Percentiles rank a stretch among this genome's conserved stretches.
These are phyloP conservation scores for Terfezia boudieri DNA, from an alignment of 495 filamentous ascomycete genomes.

Conservation along the genomic window DNA sequence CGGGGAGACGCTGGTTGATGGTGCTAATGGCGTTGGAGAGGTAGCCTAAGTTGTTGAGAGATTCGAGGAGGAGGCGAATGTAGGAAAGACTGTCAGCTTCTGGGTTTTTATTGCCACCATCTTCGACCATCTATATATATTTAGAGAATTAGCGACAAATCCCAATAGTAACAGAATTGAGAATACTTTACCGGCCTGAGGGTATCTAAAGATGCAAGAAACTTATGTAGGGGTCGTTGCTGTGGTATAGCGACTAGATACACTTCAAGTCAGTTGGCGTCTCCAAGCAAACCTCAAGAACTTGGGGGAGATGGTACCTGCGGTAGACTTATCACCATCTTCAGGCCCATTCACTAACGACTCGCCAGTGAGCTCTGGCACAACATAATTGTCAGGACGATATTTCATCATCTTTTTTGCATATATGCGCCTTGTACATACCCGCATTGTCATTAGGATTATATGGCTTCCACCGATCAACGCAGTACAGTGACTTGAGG, in stretches of 20 bases:
- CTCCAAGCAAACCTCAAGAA: too few relatives aligned
- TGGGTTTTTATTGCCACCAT: slow-evolving; percentile 62
- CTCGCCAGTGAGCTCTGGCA: too few relatives aligned
- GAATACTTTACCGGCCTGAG: slow-evolving; percentile 22
- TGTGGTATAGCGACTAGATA: slow-evolving; percentile 11
- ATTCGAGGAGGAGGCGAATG: slow-evolving; percentile 67
- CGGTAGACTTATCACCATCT: slow-evolving; percentile 12
- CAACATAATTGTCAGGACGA: too few relatives aligned
- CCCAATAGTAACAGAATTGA: neutral
- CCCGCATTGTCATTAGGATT: slow-evolving; percentile 18
- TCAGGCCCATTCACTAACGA: neutral
- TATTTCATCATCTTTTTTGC: too few relatives aligned
- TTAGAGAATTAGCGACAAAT: slow-evolving; percentile 1
- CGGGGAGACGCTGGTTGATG: slow-evolving; percentile 78
- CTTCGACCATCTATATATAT: slow-evolving; percentile 42
- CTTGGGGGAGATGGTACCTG: slow-evolving; percentile 11
- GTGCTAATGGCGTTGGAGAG: slow-evolving; percentile 68
- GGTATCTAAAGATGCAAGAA: slow-evolving; percentile 63
- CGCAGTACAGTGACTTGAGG: slow-evolving; percentile 87
- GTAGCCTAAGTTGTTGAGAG: slow-evolving; percentile 66
- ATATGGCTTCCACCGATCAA: slow-evolving; percentile 73
- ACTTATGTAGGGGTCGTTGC: slow-evolving; percentile 48
- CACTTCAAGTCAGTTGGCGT: too few relatives aligned
- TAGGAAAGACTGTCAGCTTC: slow-evolving; percentile 90
- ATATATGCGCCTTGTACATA: neutral